Base-by-base conservation (phyloP, 192 early-diverging fungal genomes). In the Backusella mclennaniae region DNA sequence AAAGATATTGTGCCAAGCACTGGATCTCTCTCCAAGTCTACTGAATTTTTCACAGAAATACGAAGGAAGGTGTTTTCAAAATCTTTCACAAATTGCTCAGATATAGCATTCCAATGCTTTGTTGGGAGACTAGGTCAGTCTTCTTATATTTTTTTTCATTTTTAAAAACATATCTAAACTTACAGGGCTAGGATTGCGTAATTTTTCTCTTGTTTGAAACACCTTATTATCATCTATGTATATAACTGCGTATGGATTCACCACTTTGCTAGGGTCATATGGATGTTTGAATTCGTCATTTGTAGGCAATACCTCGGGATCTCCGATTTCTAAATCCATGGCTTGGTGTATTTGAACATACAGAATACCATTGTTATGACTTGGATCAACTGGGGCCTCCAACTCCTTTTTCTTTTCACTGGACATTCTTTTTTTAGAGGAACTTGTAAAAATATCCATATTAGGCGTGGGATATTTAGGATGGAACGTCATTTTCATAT, bases 201-300 rank as follows among this genome's bases (percentile, higher is more conserved):
- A 23, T 59, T 80, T 80, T 6, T 41, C 29, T n/a, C 71, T 59
- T 15, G 79, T 73, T 49, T 74, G 66, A 39, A 53, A 80, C 1
- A 76, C 75, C 17, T 80, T 80, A 9, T 59, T 56, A 38, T 80
- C 75, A 46, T 76, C 76, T n/a, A 80, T 74, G 21, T 80, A 80
- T 4, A 80, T 4, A 12, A 73, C 35, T 26, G 79, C 79, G 42
- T 76, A 80, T 17, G 79, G 79, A 69, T 67, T 73, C 2, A 80
- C 75, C 1, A 70, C 63, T 1, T 71, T 59, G 23, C 35, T 66
- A 35, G 71, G n/a, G 52, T 36, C 73, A 59, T 80, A 80, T 1
- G 79, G 79, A 41, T 80, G 75, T 23, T 80, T 80, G 52, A 69
- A 67, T 14, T 76, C 66, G 4, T 80, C 71, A 8, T 73, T 71